Percentiles rank a stretch among this genome's conserved stretches.
These are phyloP conservation scores for Clitopilus passeckerianus DNA, from an alignment of 768 basidiomycete genomes.

Conservation along the genomic window DNA sequence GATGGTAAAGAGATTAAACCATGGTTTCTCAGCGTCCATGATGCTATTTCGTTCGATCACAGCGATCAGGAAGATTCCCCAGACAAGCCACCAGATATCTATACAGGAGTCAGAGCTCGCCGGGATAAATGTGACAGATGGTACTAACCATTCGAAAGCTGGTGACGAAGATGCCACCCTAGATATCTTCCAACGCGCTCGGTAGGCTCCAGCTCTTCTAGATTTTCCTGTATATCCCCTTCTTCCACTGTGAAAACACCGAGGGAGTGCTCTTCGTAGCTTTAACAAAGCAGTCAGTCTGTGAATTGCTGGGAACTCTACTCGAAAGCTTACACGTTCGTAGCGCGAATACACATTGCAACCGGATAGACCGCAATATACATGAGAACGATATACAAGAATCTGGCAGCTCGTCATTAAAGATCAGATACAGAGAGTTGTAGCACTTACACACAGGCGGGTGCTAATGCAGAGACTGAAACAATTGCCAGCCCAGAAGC, in stretches of 20 bases:
- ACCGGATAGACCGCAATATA: constrained; percentile 48
- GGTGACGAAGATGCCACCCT: constrained; percentile 58
- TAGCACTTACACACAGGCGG: constrained; percentile 60
- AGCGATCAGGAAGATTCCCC: constrained; percentile 66
- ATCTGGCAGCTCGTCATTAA: constrained; percentile 27
- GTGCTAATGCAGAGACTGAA: constrained; percentile 46
- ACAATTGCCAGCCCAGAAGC: constrained; percentile 51
- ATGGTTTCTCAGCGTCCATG: constrained; percentile 49
- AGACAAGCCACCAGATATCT: constrained; percentile 82
- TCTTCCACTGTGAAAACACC: constrained; percentile 55
- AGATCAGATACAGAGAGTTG: neutral
- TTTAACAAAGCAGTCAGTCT: constrained; percentile 8
- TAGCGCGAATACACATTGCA: constrained; percentile 60
- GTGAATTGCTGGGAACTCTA: neutral
- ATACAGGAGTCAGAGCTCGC: constrained; percentile 6
- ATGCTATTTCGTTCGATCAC: constrained; percentile 64
- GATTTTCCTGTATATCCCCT: constrained; percentile 37
- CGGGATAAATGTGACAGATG: neutral
- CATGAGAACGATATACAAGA: constrained; percentile 79
- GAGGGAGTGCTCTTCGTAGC: constrained; percentile 69
- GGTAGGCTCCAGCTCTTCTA: constrained; percentile 27
- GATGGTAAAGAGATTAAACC: constrained; percentile 57
- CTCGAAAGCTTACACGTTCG: constrained; percentile 45
- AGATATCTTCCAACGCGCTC: constrained; percentile 42
- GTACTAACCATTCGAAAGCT: constrained; percentile 49